These are phyloP conservation scores for Xylaria sp. DNA, from an alignment of 495 filamentous ascomycete genomes.

Conservation along the genomic window DNA sequence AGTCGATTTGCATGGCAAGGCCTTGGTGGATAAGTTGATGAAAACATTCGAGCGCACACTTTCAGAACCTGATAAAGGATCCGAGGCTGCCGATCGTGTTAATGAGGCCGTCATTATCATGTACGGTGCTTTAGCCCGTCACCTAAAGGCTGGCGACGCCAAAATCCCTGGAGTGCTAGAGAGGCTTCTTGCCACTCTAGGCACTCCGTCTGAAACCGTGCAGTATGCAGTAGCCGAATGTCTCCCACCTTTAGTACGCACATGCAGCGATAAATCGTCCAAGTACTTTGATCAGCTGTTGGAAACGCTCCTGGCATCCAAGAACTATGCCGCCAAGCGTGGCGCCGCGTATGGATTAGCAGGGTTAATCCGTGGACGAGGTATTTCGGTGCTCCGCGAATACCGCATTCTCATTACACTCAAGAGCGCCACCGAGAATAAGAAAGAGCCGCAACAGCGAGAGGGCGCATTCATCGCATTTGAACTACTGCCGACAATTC, in stretches of 20 bases:
- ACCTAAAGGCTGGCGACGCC: slow-evolving; percentile 81
- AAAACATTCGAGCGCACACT: slow-evolving; percentile 84
- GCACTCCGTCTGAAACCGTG: slow-evolving; percentile 94
- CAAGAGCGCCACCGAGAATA: slow-evolving; percentile 82
- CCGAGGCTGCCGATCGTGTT: slow-evolving; percentile 79
- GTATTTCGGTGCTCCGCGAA: slow-evolving; percentile 81
- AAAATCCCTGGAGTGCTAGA: slow-evolving; percentile 86
- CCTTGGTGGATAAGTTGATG: slow-evolving; percentile 89
- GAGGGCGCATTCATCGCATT: slow-evolving; percentile 90
- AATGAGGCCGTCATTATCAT: slow-evolving; percentile 98
- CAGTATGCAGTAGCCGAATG: slow-evolving; percentile 96
- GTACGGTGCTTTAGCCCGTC: slow-evolving; percentile 89
- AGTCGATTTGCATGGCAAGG: slow-evolving; percentile 77
- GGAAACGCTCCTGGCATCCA: slow-evolving; percentile 78
- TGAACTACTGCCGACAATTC: slow-evolving; percentile 83
- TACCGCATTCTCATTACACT: slow-evolving; percentile 84
- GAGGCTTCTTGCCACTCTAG: slow-evolving; percentile 81
- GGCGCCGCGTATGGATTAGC: slow-evolving; percentile 95
- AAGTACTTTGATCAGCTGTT: slow-evolving; percentile 83
- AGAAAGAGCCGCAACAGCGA: slow-evolving; percentile 85
- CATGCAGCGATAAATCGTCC: slow-evolving; percentile 74
- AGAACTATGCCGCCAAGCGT: slow-evolving; percentile 87
- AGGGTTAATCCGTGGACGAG: slow-evolving; percentile 84
- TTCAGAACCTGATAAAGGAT: slow-evolving; percentile 79
- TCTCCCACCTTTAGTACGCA: slow-evolving; percentile 84